These are phyloP conservation scores for Rhizophagus prolifer DNA, from an alignment of 192 early-diverging fungal genomes.

Conservation along the genomic window DNA sequence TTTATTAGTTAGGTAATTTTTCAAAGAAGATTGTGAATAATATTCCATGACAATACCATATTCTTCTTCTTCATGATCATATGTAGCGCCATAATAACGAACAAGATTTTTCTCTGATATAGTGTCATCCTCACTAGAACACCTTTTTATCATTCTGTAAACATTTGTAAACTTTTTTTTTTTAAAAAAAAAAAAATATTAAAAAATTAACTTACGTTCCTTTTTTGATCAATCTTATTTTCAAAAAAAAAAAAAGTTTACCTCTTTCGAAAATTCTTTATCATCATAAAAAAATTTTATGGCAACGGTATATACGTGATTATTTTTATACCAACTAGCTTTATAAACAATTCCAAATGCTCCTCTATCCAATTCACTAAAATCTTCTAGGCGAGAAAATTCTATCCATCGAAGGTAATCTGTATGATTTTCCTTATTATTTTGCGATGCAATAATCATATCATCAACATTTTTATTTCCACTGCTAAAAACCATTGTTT, in stretches of 20 bases:
- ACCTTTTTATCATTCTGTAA: background rate
- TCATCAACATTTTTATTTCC: background rate
- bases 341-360: background rate
- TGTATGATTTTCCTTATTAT: background rate
- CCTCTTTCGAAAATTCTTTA: background rate
- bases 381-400: background rate
- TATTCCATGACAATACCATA: background rate
- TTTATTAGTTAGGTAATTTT: background rate
- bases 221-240: too few relatives aligned
- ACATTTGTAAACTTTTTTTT: background rate
- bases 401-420: background rate
- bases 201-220: too few relatives aligned
- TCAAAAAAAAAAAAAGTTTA: background rate
- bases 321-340: background rate
- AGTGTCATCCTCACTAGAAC: background rate
- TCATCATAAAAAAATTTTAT: background rate
- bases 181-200: too few relatives aligned
- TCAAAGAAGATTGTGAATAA: background rate
- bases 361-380: background rate
- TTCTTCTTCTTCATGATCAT: background rate
- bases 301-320: background rate
- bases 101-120: background rate
- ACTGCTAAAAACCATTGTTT: background rate
- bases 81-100: background rate
- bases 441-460: background rate